Percentiles rank a stretch among this genome's conserved stretches.
These are phyloP conservation scores for Diaporthe amygdali DNA, from an alignment of 2,329 filamentous ascomycete species.

Conservation along the genomic window DNA sequence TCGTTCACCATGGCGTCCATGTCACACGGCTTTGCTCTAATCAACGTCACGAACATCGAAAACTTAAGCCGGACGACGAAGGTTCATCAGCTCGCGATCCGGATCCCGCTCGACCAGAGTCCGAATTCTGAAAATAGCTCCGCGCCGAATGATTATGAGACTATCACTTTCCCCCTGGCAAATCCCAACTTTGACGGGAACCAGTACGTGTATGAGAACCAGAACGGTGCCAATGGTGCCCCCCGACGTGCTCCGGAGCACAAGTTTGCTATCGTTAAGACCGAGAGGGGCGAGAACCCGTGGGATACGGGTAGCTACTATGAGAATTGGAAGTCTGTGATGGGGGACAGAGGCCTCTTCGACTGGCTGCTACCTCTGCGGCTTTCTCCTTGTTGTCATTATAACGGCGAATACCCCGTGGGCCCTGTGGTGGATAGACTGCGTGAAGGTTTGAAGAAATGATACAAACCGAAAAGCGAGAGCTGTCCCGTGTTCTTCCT, in stretches of 20 bases:
- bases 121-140: neutral
- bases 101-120: conserved; percentile 56
- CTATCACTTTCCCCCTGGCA: conserved; percentile 65
- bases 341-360: conserved; percentile 67
- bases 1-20: conserved; percentile 76
- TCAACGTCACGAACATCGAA: conserved; percentile 87
- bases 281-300: conserved; percentile 78
- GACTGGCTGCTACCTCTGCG: conserved; percentile 85
- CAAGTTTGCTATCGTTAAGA: conserved; percentile 77
- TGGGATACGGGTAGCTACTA: conserved; percentile 76
- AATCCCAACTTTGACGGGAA: conserved; percentile 26
- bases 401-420: conserved; percentile 20
- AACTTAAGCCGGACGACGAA: conserved; percentile 66
- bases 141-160: conserved; percentile 42
- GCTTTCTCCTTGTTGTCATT: conserved; percentile 67
- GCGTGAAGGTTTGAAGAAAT: conserved; percentile 16
- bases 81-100: conserved; percentile 76
- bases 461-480: neutral
- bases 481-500: neutral
- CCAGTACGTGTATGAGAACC: conserved; percentile 28
- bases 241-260: conserved; percentile 24
- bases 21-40: conserved; percentile 70
- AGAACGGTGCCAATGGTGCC: neutral
- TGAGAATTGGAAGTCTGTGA: conserved; percentile 77
- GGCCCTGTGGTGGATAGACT: conserved; percentile 21